Conservation (phyloP, 768 basidiomycete species). For the Boletus insuetus region DNA sequence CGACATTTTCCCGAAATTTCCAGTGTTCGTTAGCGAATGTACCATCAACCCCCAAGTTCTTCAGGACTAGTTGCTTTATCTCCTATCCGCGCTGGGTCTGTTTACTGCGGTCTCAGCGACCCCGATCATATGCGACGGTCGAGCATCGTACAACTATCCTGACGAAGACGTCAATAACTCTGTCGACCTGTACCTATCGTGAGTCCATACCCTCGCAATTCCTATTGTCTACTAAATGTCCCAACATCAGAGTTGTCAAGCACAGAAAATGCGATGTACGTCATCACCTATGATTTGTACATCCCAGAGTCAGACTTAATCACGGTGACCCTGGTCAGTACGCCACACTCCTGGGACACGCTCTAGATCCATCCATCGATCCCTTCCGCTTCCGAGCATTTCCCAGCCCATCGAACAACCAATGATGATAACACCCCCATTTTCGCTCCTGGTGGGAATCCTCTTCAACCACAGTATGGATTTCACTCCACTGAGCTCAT, state of each 20-base stretch:
- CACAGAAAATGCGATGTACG: constrained; percentile 45
- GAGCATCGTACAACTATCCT: constrained; percentile 45
- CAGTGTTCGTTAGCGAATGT: too few relatives aligned
- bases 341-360: constrained; percentile 38
- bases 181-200: constrained; percentile 55
- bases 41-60: too few relatives aligned
- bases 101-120: constrained; percentile 19
- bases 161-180: constrained; percentile 44
- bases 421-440: constrained; percentile 55
- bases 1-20: too few relatives aligned
- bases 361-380: constrained; percentile 14
- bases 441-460: constrained; percentile 48
- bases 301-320: background rate
- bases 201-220: constrained; percentile 16
- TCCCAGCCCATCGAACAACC: constrained; percentile 44
- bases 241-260: constrained; percentile 48
- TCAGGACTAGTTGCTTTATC: too few relatives aligned
- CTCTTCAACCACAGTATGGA: constrained; percentile 39
- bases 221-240: background rate
- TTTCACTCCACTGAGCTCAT: constrained; percentile 62
- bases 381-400: constrained; percentile 3
- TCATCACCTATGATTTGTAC: background rate
- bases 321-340: constrained; percentile 33
- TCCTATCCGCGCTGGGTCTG: background rate
- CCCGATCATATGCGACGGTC: constrained; percentile 51